Percentiles rank a stretch among this genome's conserved stretches.
Conservation (phyloP, 2,329 filamentous ascomycete species). For the Amesomyces nigricolor region DNA sequence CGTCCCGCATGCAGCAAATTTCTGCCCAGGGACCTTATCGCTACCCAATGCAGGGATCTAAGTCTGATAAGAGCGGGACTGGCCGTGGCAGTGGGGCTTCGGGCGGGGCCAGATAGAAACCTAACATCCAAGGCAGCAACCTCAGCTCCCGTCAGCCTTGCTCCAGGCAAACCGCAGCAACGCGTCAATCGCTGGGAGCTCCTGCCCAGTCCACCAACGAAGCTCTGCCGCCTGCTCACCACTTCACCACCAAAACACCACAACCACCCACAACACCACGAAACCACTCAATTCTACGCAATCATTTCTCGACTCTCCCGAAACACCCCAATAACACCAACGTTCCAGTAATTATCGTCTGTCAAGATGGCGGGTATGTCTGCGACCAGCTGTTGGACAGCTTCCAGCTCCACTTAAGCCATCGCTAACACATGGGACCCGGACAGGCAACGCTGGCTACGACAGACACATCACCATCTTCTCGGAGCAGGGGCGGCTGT, state of each 20-base stretch:
- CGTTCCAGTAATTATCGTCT: slow-evolving; percentile 3
- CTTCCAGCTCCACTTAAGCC: slow-evolving; percentile 18
- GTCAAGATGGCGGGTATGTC: slow-evolving; percentile 28
- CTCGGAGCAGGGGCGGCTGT: slow-evolving; percentile 94
- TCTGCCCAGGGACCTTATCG: slow-evolving; percentile 27
- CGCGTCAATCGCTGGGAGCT: slow-evolving; percentile 29
- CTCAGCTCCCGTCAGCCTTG: slow-evolving; percentile 20
- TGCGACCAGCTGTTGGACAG: slow-evolving; percentile 9
- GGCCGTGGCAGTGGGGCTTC: slow-evolving; percentile 10
- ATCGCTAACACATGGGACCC: slow-evolving; percentile 16
- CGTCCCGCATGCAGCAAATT: slow-evolving; percentile 25
- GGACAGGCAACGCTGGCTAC: slow-evolving; percentile 44
- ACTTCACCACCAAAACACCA: slow-evolving; percentile 10
- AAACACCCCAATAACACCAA: neutral
- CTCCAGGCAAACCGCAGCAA: slow-evolving; percentile 35
- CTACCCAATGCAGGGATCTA: slow-evolving; percentile 18
- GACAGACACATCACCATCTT: slow-evolving; percentile 99
- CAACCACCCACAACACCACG: slow-evolving; percentile 5
- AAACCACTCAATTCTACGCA: neutral
- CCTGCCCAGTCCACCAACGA: slow-evolving; percentile 20
- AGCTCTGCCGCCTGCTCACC: slow-evolving; percentile 27
- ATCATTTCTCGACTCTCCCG: neutral
- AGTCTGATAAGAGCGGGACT: slow-evolving; percentile 20
- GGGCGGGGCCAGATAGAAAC: neutral
- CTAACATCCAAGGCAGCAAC: slow-evolving; percentile 21